These are phyloP conservation scores for Ceratocystis albifundus DNA, from an alignment of 2,329 filamentous ascomycete genomes.

Conservation along the genomic window DNA sequence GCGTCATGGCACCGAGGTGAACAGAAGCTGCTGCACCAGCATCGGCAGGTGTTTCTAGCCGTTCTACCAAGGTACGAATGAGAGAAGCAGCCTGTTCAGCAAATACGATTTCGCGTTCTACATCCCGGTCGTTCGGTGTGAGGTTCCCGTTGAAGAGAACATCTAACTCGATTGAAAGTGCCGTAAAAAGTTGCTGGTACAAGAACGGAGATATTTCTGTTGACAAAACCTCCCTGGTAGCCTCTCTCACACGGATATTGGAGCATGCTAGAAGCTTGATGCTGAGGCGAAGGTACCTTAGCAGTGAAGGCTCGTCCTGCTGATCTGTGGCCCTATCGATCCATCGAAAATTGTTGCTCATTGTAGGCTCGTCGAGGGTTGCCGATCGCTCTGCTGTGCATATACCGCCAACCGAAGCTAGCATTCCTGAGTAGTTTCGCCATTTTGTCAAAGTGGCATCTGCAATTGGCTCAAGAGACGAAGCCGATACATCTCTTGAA, in stretches of 20 bases:
- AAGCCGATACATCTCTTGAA: constrained; percentile 51
- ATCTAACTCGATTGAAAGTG: constrained; percentile 54
- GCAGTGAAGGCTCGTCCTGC: constrained; percentile 49
- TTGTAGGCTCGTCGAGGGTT: constrained; percentile 45
- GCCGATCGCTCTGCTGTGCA: constrained; percentile 50
- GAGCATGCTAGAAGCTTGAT: constrained; percentile 53
- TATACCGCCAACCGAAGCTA: constrained; percentile 54
- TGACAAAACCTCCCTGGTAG: constrained; percentile 54
- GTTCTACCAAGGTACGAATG: constrained; percentile 51
- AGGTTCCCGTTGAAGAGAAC: constrained; percentile 41
- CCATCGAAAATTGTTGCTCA: constrained; percentile 47
- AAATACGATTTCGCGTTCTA: constrained; percentile 52
- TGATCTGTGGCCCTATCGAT: constrained; percentile 51
- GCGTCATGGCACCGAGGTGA: constrained; percentile 50
- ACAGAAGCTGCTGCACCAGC: constrained; percentile 50
- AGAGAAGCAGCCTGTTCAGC: constrained; percentile 56
- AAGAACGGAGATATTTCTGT: constrained; percentile 51
- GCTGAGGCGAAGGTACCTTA: constrained; percentile 49
- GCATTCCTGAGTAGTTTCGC: constrained; percentile 58
- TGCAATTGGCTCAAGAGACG: constrained; percentile 40
- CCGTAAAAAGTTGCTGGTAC: constrained; percentile 52
- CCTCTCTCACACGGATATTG: constrained; percentile 54
- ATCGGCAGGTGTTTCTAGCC: constrained; percentile 51
- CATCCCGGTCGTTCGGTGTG: constrained; percentile 37
- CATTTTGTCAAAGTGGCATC: constrained; percentile 50